Percentiles rank a stretch among this genome's conserved stretches.
Evolutionary conservation across 805 yeast genomes (phyloP).

Genomic region (Nakazawaea ernobii): DNA sequence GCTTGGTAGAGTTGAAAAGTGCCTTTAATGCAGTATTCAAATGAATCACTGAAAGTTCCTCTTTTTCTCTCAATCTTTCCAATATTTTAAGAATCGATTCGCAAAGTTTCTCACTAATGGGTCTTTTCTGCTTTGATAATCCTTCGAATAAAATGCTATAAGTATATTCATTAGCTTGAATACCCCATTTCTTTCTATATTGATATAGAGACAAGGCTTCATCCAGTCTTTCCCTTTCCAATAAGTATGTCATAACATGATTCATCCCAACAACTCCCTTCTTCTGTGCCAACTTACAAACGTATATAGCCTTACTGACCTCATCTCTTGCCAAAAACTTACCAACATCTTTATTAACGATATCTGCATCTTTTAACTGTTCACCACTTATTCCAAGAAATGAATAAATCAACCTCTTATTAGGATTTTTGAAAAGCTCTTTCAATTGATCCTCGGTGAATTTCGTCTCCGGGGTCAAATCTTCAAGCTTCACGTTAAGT

Average conservation of each 20-base stretch:
- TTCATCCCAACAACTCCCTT: conserved; percentile 61
- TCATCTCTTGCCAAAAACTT: conserved; percentile 47
- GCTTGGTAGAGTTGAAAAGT: conserved; percentile 33
- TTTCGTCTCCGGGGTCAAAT: conserved; percentile 19
- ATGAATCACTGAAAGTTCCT: conserved; percentile 30
- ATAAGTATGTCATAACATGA: conserved; percentile 45
- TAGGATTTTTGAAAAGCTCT: conserved; percentile 18
- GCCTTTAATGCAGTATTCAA: conserved; percentile 43
- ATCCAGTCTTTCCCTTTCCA: conserved; percentile 35
- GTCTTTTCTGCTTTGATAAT: conserved; percentile 27
- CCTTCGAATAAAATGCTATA: conserved; percentile 42
- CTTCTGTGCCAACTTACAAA: conserved; percentile 40
- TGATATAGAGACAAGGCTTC: conserved; percentile 45
- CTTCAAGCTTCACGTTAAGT: conserved; percentile 16
- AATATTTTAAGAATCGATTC: conserved; percentile 28
- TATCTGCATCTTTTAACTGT: conserved; percentile 52
- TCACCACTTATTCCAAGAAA: conserved; percentile 54
- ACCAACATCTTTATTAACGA: conserved; percentile 47
- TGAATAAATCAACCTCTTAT: conserved; percentile 42
- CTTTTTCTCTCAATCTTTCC: conserved; percentile 22
- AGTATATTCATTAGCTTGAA: conserved; percentile 44
- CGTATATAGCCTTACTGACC: conserved; percentile 44
- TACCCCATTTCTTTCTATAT: conserved; percentile 58
- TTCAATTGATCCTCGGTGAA: conserved; percentile 22
- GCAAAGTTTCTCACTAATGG: conserved; percentile 21